phyloP scores from a whole-genome alignment of 257 asterid genomes.

The Solanum pennellii region DNA sequence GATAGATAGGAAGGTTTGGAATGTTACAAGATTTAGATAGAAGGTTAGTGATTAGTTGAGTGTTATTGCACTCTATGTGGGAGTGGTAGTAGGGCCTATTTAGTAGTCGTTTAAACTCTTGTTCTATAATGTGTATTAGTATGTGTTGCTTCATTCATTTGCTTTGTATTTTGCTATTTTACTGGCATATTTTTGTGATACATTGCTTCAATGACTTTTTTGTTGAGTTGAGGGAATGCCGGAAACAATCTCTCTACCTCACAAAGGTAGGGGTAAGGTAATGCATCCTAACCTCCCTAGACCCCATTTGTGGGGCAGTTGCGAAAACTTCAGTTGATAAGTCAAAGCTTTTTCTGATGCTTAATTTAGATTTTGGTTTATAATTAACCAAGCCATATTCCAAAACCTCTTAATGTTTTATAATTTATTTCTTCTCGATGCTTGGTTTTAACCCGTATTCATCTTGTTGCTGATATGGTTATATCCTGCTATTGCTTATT shows the following conservation, averaged over 20 bases:
- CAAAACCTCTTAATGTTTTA: neutral
- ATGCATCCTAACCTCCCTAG: neutral
- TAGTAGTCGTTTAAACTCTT: neutral
- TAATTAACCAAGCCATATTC: neutral
- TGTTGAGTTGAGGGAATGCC: neutral
- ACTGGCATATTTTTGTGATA: neutral
- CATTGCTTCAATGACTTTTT: neutral
- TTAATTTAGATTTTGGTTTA: neutral
- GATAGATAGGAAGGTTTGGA: neutral
- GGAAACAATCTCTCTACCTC: neutral
- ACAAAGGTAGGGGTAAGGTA: neutral
- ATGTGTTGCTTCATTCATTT: neutral
- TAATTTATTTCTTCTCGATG: neutral
- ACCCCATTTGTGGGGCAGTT: neutral
- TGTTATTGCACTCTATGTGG: neutral
- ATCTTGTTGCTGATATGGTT: neutral
- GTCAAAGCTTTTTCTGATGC: neutral
- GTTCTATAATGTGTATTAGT: neutral
- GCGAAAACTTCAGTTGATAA: neutral
- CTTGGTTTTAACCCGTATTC: neutral
- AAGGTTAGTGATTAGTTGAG: neutral
- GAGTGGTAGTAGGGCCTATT: neutral
- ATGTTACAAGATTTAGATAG: neutral
- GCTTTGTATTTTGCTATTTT: neutral
- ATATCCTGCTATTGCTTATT: neutral